A percentile compares a stretch with the other conserved stretches of the same genome.
Conservation (phyloP, 257 asterid species). For the Lycium ferocissimum region DNA sequence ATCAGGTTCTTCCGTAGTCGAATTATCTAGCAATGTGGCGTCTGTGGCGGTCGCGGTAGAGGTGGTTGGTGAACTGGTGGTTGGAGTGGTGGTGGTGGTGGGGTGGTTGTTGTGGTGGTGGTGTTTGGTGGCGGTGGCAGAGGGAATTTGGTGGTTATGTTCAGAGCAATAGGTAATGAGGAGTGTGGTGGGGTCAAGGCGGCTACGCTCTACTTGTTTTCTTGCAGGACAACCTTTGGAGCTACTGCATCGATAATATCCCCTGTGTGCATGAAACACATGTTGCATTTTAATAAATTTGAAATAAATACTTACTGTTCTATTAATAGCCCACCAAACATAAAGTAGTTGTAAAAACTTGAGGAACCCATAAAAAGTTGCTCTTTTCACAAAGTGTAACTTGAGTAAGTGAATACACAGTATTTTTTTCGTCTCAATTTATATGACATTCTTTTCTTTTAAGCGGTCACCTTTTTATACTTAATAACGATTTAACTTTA, state of each 20-base stretch:
- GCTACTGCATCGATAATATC: slow-evolving; percentile 84
- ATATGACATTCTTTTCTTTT: too few relatives aligned
- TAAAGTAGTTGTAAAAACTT: neutral
- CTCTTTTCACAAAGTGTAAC: too few relatives aligned
- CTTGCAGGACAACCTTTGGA: slow-evolving; percentile 86
- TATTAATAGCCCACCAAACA: slow-evolving; percentile 4
- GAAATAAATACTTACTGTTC: neutral
- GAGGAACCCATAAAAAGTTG: neutral
- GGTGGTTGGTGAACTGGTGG: slow-evolving; percentile 30
- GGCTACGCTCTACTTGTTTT: slow-evolving; percentile 86
- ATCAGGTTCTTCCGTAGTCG: slow-evolving; percentile 44
- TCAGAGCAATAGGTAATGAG: slow-evolving; percentile 72
- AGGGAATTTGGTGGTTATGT: slow-evolving; percentile 61
- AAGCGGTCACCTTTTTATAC: too few relatives aligned
- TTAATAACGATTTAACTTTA: too few relatives aligned
- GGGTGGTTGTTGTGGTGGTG: slow-evolving; percentile 43
- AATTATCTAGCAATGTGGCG: too few relatives aligned
- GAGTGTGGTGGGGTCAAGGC: slow-evolving; percentile 75
- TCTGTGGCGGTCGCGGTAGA: slow-evolving; percentile 5
- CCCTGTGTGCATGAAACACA: slow-evolving; percentile 60
- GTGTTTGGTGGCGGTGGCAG: slow-evolving; percentile 57
- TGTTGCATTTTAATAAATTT: slow-evolving; percentile 5
- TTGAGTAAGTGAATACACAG: too few relatives aligned
- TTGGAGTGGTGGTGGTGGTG: slow-evolving; percentile 1
- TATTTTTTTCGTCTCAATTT: too few relatives aligned